Percentiles rank a stretch among this genome's conserved stretches.
Evolutionary conservation across 371 early-diverging fungal species (phyloP).

Genomic region (Mortierella sp.): DNA sequence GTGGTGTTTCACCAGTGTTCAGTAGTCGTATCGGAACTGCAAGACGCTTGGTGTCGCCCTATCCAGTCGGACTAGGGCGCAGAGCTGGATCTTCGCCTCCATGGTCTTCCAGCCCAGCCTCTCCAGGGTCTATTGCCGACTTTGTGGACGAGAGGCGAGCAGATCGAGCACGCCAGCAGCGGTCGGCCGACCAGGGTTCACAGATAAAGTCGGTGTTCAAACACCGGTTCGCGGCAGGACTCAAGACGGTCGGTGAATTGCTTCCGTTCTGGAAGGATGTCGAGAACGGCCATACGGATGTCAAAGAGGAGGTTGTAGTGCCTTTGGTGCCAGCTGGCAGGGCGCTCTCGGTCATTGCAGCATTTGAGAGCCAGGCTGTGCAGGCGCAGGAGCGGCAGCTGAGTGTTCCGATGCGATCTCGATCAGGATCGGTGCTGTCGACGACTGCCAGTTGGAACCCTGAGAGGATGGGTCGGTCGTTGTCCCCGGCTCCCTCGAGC

Average conservation of each 20-base stretch:
- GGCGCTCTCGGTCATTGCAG: constrained; percentile 37
- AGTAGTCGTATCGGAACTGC: background rate
- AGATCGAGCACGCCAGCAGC: constrained; percentile 21
- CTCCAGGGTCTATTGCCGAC: constrained; percentile 22
- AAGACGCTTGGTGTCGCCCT: constrained; percentile 1
- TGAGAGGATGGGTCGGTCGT: background rate
- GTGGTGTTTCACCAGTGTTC: background rate
- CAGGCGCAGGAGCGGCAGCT: background rate
- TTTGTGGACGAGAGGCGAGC: constrained; percentile 27
- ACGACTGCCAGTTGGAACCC: background rate
- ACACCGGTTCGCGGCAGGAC: constrained; percentile 38
- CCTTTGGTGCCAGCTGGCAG: constrained; percentile 35
- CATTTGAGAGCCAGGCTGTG: constrained; percentile 32
- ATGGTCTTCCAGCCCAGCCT: background rate
- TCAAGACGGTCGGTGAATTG: constrained; percentile 43
- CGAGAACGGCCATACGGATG: constrained; percentile 32
- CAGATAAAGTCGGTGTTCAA: constrained; percentile 54
- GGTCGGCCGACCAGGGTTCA: constrained; percentile 25
- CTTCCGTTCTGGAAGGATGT: constrained; percentile 54
- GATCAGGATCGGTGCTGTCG: constrained; percentile 28
- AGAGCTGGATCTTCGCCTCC: background rate
- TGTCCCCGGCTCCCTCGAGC: background rate
- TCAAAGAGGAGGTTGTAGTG: constrained; percentile 38
- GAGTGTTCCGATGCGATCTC: background rate
- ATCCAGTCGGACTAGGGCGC: background rate